Conservation (phyloP, 2,329 filamentous ascomycete genomes). For the Trichophyton verrucosum region DNA sequence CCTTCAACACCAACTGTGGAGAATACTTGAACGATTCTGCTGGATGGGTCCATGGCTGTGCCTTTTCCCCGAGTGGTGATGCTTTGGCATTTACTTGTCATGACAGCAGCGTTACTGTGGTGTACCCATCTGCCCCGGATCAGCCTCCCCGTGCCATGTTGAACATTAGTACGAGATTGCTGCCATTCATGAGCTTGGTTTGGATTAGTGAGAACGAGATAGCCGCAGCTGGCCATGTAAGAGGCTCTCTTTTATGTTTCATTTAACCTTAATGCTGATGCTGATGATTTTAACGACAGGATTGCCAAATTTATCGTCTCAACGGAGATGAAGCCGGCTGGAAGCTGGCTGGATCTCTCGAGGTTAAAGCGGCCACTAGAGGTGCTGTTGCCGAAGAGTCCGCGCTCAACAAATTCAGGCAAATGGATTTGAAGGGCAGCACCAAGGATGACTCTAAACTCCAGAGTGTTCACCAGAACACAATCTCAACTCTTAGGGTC, state of each 20-base stretch:
- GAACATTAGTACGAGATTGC: slow-evolving; percentile 74
- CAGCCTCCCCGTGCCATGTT: slow-evolving; percentile 84
- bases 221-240: slow-evolving; percentile 78
- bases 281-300: slow-evolving; percentile 26
- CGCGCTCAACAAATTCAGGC: slow-evolving; percentile 92
- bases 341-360: slow-evolving; percentile 70
- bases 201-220: slow-evolving; percentile 91
- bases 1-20: slow-evolving; percentile 96
- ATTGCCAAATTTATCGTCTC: slow-evolving; percentile 80
- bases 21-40: slow-evolving; percentile 94
- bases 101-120: slow-evolving; percentile 91
- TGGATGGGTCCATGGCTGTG: slow-evolving; percentile 88
- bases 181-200: slow-evolving; percentile 84
- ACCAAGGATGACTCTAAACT: slow-evolving; percentile 83
- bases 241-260: slow-evolving; percentile 12
- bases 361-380: slow-evolving; percentile 54
- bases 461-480: slow-evolving; percentile 94
- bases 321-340: slow-evolving; percentile 66
- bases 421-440: slow-evolving; percentile 98
- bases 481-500: slow-evolving; percentile 69
- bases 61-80: slow-evolving; percentile 84
- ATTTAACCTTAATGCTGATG: background rate
- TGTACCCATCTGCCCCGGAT: slow-evolving; percentile 84
- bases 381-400: slow-evolving; percentile 66
- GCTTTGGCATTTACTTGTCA: slow-evolving; percentile 90